Base-by-base conservation (phyloP, 306 rosid genomes). In the Quillaja saponaria region DNA sequence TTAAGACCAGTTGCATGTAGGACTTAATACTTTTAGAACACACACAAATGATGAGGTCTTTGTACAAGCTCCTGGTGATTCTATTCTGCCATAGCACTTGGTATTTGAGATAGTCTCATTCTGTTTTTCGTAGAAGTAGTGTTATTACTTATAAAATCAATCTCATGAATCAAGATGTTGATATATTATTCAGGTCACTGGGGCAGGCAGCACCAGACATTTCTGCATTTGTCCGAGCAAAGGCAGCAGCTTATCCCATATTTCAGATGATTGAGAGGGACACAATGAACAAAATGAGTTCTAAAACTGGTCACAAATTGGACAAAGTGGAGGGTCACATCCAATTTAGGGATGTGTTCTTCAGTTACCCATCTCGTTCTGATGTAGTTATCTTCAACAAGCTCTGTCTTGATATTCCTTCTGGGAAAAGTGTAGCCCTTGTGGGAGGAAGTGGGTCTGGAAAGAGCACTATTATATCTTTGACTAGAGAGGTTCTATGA, bases 371-470 rank as follows among this genome's bases (percentile, higher is more conserved):
- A 1, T 92, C 96, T 67, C 90, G 98, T 45, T 77, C 76, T 6
- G 90, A 92, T 57, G 87, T 88, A 18, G 37, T 6, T 10, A 82
- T 92, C 53, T 92, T 92, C 79, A 61, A 81, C 53, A 82, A 83
- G 63, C 63, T 92, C 37, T 57, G 69, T 71, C 95, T 92, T 34
- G 83, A 92, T 20, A 88, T 92, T 72, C 95, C 95, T 62, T 66
- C 94, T 0, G 96, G 96, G 34, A 92, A 92, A 81, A 84, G 86
- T 68, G 69, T 88, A 37, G 98, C 98, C 11, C 88, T 92, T 51
- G 96, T 92, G 48, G 95, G 98, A 80, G 95, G 94, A 55, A 88
- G 96, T 71, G 98, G 98, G 9, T 92, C 98, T 4, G 98, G 98
- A 51, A 92, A 92, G 71, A 92, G 98, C 73, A 86, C 98, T 1